A percentile compares a stretch with the other conserved stretches of the same genome.
These are phyloP conservation scores for Paraleonurus japonicus DNA, from an alignment of 257 asterid genomes.

Conservation along the genomic window DNA sequence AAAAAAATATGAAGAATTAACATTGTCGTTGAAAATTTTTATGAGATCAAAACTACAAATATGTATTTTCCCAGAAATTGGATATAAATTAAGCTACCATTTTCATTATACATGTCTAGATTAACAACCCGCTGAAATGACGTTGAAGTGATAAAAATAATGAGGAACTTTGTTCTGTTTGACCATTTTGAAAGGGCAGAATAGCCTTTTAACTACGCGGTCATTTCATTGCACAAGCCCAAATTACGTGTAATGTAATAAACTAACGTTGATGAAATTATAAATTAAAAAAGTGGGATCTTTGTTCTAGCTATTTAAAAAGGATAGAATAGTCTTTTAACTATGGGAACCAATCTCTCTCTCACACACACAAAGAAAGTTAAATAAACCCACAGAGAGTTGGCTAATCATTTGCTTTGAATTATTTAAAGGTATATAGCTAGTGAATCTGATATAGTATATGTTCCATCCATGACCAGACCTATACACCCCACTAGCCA, in stretches of 20 bases:
- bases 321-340: neutral
- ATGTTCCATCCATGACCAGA: conserved; percentile 57
- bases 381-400: conserved; percentile 17
- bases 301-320: neutral
- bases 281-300: too few relatives aligned
- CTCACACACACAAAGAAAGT: neutral
- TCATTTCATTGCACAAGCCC: neutral
- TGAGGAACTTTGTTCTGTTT: neutral
- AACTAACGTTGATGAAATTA: neutral
- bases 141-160: neutral
- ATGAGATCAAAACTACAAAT: too few relatives aligned
- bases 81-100: too few relatives aligned
- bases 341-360: neutral
- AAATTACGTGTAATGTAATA: neutral
- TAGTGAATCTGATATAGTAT: conserved; percentile 41
- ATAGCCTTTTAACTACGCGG: neutral
- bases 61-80: too few relatives aligned
- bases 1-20: too few relatives aligned
- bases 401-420: conserved; percentile 40
- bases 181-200: neutral
- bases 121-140: neutral
- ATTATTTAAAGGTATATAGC: conserved; percentile 18
- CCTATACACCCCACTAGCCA: conserved; percentile 47
- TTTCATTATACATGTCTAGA: too few relatives aligned
- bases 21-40: too few relatives aligned